Conservation (phyloP, 805 yeast genomes). For the Yamadazyma ubonensis region DNA sequence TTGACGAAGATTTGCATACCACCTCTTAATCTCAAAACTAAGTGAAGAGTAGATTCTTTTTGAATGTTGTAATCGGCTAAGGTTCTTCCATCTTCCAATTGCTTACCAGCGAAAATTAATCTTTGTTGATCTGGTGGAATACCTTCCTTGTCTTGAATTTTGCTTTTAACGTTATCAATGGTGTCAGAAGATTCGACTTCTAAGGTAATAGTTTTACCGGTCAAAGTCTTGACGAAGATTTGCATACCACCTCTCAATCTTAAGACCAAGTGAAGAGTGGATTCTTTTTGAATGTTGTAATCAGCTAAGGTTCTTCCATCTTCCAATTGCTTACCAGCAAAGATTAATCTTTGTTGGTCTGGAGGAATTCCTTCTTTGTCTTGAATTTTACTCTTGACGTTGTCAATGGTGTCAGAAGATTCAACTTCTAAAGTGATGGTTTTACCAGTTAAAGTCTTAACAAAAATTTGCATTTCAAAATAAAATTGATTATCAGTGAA, state of each 20-base stretch:
- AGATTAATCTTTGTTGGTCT: slow-evolving; percentile 95
- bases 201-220: slow-evolving; percentile 73
- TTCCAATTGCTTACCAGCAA: slow-evolving; percentile 97
- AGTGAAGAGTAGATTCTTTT: slow-evolving; percentile 94
- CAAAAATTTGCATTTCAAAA: slow-evolving; percentile 49
- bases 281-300: slow-evolving; percentile 98
- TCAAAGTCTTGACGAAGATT: slow-evolving; percentile 56
- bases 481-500: slow-evolving; percentile 18
- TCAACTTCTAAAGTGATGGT: slow-evolving; percentile 90
- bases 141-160: slow-evolving; percentile 97
- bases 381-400: slow-evolving; percentile 94
- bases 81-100: slow-evolving; percentile 95
- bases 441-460: slow-evolving; percentile 60
- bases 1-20: slow-evolving; percentile 65
- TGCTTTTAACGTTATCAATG: slow-evolving; percentile 93
- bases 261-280: slow-evolving; percentile 91
- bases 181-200: slow-evolving; percentile 98
- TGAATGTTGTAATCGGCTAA: slow-evolving; percentile 97
- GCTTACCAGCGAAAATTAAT: slow-evolving; percentile 96
- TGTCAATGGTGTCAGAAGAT: slow-evolving; percentile 96
- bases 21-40: slow-evolving; percentile 83
- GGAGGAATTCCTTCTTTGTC: slow-evolving; percentile 98
- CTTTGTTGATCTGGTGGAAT: slow-evolving; percentile 98
- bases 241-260: slow-evolving; percentile 77
- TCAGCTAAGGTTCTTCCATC: slow-evolving; percentile 95